These are phyloP conservation scores for Phaeosphaeriaceae sp. DNA, from an alignment of 2,329 filamentous ascomycete species.

Conservation along the genomic window DNA sequence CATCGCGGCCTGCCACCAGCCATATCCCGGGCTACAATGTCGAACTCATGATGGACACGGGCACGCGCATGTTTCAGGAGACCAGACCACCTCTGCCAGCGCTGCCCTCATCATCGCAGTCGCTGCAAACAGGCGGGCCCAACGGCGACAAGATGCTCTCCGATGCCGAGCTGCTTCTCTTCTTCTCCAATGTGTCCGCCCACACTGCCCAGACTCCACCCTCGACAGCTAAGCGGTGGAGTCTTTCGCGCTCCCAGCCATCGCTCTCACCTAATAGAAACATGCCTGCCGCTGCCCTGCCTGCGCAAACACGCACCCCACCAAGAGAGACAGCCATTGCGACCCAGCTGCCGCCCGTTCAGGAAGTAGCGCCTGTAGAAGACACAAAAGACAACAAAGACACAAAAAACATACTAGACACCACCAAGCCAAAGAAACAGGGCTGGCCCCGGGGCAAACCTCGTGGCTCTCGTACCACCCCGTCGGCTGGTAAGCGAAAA, in stretches of 20 bases:
- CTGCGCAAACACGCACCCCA: conserved; percentile 50
- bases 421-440: conserved; percentile 47
- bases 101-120: too few species aligned
- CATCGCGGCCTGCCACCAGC: conserved; percentile 56
- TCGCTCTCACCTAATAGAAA: conserved; percentile 12
- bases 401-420: too few species aligned
- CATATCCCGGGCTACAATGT: conserved; percentile 51
- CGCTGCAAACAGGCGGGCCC: too few species aligned
- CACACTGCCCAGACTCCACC: conserved; percentile 35
- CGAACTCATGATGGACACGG: conserved; percentile 46
- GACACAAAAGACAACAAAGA: too few species aligned
- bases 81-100: conserved; percentile 4
- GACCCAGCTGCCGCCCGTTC: conserved; percentile 16
- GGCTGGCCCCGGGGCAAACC: conserved; percentile 57
- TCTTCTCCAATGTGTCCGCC: conserved; percentile 48
- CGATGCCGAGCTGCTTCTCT: conserved; percentile 55
- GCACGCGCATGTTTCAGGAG: conserved; percentile 40
- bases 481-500: conserved; percentile 49
- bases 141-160: conserved; percentile 44
- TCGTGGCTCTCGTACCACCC: conserved; percentile 46
- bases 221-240: conserved; percentile 37
- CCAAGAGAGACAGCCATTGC: conserved; percentile 41
- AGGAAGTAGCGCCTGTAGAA: conserved; percentile 22
- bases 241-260: conserved; percentile 25
- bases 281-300: conserved; percentile 14